Base-by-base conservation (phyloP, 495 filamentous ascomycete species). In the Cercophora sp. region DNA sequence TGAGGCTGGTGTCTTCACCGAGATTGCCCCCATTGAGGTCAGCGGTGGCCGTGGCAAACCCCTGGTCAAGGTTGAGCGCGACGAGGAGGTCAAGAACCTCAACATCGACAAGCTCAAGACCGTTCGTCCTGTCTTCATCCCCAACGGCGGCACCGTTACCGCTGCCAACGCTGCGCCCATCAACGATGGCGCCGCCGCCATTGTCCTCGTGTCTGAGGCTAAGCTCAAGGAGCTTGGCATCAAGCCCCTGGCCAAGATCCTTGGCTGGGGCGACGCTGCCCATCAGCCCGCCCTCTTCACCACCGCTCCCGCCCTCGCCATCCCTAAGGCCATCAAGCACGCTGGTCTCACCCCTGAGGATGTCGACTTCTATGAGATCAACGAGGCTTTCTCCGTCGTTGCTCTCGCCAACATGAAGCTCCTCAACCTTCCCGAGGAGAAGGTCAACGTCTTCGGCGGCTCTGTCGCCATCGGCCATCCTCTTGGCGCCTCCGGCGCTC, bases 341-440 rank as follows among this genome's bases (percentile, higher is more conserved):
- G 93, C 93, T 29, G 83, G 84, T 51, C 70, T 96, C 43, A 78
- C 82, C 27, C 79, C 84, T 58, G 77, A 85, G 37, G 73, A 85
- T 32, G 80, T 98, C 44, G 92, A 96, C 62, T 92, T 84, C 57
- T 97, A 92, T 63, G 93, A 98, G 79, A 96, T 98, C 78, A 98
- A 98, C 72, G 93, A 98, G 75, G 93, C 93, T 5, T 98, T 98
- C 79, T 91, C 86, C 36, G 93, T 98, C 20, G 93, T 98, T 39
- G 91, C 93, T 13, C 75, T 97, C 41, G 92, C 93, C 51, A 98
- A 98, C 72, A 80, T 95, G 73, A 96, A 96, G 78, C 63, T 97
- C 32, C 83, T 98, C 25, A 75, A 73, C 45, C 66, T 98, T 40
- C 72, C 77, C 42, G 83, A 88, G 57, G 87, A 89, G 29, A 95